phyloP scores from a whole-genome alignment of 768 basidiomycete species.

The Tulasnella sp. region DNA sequence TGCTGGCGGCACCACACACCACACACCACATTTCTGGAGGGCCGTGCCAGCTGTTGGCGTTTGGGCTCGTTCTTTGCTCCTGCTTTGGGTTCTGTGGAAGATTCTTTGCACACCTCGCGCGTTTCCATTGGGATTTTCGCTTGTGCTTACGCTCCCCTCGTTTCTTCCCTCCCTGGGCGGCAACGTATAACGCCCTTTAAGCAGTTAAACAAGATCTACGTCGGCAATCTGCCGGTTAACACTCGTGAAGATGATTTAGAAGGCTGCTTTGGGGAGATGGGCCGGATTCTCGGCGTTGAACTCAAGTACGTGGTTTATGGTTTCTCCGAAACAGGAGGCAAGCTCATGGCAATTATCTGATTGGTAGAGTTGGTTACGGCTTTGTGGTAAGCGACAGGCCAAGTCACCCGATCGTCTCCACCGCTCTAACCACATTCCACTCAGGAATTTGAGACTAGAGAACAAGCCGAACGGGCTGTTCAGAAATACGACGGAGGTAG shows the following conservation, averaged over 20 bases:
- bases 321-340: neutral
- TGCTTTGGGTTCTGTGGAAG: neutral
- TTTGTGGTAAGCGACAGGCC: slow-evolving; percentile 67
- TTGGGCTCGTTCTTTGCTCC: neutral
- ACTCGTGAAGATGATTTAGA: slow-evolving; percentile 81
- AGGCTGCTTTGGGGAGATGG: slow-evolving; percentile 83
- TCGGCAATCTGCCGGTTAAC: slow-evolving; percentile 83
- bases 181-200: slow-evolving; percentile 34
- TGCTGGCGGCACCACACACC: slow-evolving; percentile 10
- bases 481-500: slow-evolving; percentile 71
- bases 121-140: slow-evolving; percentile 5
- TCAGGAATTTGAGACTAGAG: slow-evolving; percentile 77
- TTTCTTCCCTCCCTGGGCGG: neutral
- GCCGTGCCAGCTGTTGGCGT: neutral
- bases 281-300: slow-evolving; percentile 69
- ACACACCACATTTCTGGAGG: neutral
- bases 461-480: slow-evolving; percentile 82
- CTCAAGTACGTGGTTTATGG: slow-evolving; percentile 59
- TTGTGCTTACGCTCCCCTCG: slow-evolving; percentile 10
- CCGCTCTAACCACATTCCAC: neutral
- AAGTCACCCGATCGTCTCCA: neutral
- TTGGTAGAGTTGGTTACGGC: slow-evolving; percentile 72
- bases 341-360: neutral
- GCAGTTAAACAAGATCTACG: slow-evolving; percentile 91
- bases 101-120: slow-evolving; percentile 1